Evolutionary conservation across 83 land plant genomes (phyloP).

Genomic region (Thuja plicata): DNA sequence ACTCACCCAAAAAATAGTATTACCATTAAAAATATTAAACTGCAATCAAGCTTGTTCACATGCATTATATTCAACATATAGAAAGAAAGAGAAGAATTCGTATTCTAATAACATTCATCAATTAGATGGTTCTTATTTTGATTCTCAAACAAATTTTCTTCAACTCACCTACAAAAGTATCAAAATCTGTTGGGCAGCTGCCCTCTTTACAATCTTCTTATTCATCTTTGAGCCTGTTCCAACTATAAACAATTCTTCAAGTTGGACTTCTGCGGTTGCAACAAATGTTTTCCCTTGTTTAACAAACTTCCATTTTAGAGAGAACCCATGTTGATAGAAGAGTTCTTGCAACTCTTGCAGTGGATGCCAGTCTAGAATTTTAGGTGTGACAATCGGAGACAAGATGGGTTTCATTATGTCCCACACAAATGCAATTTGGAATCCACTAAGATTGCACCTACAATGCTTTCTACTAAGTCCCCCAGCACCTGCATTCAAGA

Average conservation of each 20-base stretch:
- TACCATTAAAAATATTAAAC: neutral
- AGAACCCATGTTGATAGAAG: slow-evolving; percentile 56
- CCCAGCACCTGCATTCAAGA: slow-evolving; percentile 69
- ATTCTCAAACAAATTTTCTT: neutral
- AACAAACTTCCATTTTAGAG: slow-evolving; percentile 32
- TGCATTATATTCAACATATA: neutral
- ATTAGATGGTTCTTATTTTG: neutral
- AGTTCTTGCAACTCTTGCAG: slow-evolving; percentile 72
- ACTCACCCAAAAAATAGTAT: neutral
- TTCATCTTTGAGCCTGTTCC: slow-evolving; percentile 29
- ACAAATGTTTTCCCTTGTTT: slow-evolving; percentile 40
- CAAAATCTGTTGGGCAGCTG: slow-evolving; percentile 44
- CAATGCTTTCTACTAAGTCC: slow-evolving; percentile 93
- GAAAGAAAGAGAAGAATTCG: neutral
- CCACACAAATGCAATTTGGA: slow-evolving; percentile 76
- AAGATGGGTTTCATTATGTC: slow-evolving; percentile 65
- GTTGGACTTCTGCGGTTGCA: slow-evolving; percentile 52
- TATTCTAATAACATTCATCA: neutral
- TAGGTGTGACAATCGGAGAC: slow-evolving; percentile 92
- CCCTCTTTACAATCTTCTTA: slow-evolving; percentile 48
- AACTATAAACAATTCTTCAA: slow-evolving; percentile 34
- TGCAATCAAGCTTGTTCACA: neutral
- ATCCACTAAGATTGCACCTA: slow-evolving; percentile 84
- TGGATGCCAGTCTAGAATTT: slow-evolving; percentile 73
- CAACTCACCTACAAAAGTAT: slow-evolving; percentile 46